Percentiles rank a stretch among this genome's conserved stretches.
Evolutionary conservation across 129 eudicot genomes (phyloP).

Genomic region (Flaveria sonorensis): DNA sequence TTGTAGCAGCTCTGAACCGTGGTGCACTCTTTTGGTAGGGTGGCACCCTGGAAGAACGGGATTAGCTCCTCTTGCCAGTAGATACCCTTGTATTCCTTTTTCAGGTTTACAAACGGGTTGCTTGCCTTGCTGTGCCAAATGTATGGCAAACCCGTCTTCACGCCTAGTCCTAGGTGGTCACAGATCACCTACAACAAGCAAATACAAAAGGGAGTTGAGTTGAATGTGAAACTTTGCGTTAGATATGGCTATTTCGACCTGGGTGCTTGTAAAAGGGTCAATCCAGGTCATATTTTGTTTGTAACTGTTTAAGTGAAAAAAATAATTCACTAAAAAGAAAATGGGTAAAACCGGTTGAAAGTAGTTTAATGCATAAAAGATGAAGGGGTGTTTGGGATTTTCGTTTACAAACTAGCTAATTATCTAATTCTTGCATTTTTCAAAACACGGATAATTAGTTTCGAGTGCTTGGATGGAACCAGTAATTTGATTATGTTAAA

Average conservation of each 20-base stretch:
- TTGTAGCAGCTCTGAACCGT: constrained; percentile 19
- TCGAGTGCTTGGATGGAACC: background rate
- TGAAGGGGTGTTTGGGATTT: background rate
- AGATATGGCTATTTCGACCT: background rate
- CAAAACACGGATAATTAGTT: background rate
- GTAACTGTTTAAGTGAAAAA: background rate
- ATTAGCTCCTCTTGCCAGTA: constrained; percentile 14
- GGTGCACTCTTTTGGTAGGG: constrained; percentile 9
- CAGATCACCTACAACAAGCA: background rate
- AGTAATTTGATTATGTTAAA: background rate
- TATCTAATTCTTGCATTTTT: background rate
- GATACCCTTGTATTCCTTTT: constrained; percentile 10
- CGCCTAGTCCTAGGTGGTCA: constrained; percentile 18
- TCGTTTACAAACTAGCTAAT: background rate
- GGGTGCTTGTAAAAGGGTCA: background rate
- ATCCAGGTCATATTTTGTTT: background rate
- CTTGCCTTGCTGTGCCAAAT: constrained; percentile 13
- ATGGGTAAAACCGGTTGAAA: background rate
- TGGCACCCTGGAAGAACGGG: constrained; percentile 10
- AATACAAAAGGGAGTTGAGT: constrained; percentile 3
- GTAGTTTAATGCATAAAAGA: background rate
- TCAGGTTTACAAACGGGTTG: constrained; percentile 8
- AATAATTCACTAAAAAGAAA: background rate
- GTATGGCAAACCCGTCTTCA: constrained; percentile 14
- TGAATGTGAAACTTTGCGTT: background rate